Conservation (phyloP, 2,329 filamentous ascomycete genomes). For the Clonostachys chloroleuca region DNA sequence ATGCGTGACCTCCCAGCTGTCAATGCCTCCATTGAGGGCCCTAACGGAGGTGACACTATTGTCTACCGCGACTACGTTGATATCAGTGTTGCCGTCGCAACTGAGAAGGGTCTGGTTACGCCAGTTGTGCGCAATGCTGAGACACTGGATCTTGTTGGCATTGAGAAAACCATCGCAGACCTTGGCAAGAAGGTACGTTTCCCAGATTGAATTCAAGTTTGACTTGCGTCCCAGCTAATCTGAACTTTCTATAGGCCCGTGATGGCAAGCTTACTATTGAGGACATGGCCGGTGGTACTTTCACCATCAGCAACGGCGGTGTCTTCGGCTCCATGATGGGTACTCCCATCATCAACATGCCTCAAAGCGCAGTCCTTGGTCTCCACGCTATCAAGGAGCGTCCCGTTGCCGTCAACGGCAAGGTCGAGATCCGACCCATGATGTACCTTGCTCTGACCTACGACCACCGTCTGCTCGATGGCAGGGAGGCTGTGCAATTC, state of each 20-base stretch:
- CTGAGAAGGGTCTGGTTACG: slow-evolving; percentile 94
- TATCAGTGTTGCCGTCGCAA: slow-evolving; percentile 94
- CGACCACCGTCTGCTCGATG: slow-evolving; percentile 92
- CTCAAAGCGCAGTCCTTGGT: slow-evolving; percentile 86
- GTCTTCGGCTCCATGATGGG: slow-evolving; percentile 98
- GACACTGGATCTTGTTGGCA: slow-evolving; percentile 78
- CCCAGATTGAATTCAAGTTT: neutral
- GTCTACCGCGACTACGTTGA: slow-evolving; percentile 98
- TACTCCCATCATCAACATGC: slow-evolving; percentile 96
- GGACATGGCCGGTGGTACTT: slow-evolving; percentile 97
- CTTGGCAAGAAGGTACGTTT: slow-evolving; percentile 82
- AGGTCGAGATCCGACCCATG: slow-evolving; percentile 96
- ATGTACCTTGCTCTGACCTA: slow-evolving; percentile 99
- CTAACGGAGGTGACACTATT: slow-evolving; percentile 92
- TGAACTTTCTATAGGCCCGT: slow-evolving; percentile 58
- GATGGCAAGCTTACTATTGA: slow-evolving; percentile 97
- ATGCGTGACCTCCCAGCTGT: slow-evolving; percentile 94
- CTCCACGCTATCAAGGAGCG: slow-evolving; percentile 97
- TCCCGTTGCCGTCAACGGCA: slow-evolving; percentile 84
- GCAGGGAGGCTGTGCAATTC: slow-evolving; percentile 93
- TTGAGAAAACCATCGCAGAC: slow-evolving; percentile 80
- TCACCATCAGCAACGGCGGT: slow-evolving; percentile 95
- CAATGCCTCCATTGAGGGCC: slow-evolving; percentile 95
- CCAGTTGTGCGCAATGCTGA: slow-evolving; percentile 95
- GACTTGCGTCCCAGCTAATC: neutral